Evolutionary conservation across 805 yeast species (phyloP), one percentile per base, ranked within the genome.

Genomic region (Geotrichum ghanense): DNA sequence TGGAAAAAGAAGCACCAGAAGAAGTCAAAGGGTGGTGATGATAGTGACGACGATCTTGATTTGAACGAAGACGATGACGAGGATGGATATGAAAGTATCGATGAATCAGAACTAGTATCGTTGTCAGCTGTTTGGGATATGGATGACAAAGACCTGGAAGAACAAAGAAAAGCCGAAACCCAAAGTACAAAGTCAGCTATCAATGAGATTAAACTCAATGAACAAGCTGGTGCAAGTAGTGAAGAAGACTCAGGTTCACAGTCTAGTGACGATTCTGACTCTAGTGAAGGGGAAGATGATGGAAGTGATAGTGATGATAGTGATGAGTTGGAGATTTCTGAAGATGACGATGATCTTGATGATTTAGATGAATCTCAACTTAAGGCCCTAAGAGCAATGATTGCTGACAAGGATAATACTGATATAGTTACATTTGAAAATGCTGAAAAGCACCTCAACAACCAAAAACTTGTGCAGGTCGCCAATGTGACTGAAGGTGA

Each of bases 51-150:
- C 54, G 74, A 76, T 61, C 76, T 84, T 24, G 61, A 60, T 23
- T 66, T 64, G 2, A 71, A 63, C n/a, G 66, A 65, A 14, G 74
- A 71, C 7, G 73, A 68, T 6, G 78, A 71, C 16, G 80, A 74
- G n/a, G 76, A 69, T 3, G 90, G 76, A 10, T 83, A 84, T 58
- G 75, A 75, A 22, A 80, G 89, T 57, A 71, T 83, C 40, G 95
- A 86, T 56, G 95, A 86, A 58, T 69, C 64, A 24, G 83, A 86
- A 53, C 70, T 88, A 46, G 73, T 83, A 49, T 76, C 94, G 0
- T 68, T 88, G 35, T 82, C 95, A n/a, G 88, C 81, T 54, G 88
- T 85, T 2, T 87, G 95, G 95, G 96, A 83, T 58, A 63, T 78
- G 64, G 92, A 85, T 60, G 86, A 80, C 25, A 65, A 61, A 23